Conservation (phyloP, 805 yeast species). For the Wickerhamomyces kurtzmanii region DNA sequence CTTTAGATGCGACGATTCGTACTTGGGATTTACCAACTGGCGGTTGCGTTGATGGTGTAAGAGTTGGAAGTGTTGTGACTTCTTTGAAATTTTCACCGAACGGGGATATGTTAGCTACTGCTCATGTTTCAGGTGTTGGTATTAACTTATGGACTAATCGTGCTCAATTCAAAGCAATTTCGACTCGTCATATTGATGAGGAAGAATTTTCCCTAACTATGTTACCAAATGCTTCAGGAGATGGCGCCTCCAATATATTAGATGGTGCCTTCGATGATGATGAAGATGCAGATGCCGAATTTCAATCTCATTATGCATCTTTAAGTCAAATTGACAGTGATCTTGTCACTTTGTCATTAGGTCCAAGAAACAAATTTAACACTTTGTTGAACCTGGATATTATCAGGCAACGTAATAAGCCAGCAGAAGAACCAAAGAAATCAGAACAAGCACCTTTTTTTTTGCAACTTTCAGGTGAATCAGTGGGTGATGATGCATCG, state of each 20-base stretch:
- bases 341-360: constrained; percentile 64
- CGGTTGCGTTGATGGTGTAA: constrained; percentile 88
- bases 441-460: constrained; percentile 81
- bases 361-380: constrained; percentile 70
- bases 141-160: constrained; percentile 87
- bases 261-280: constrained; percentile 66
- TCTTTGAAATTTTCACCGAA: constrained; percentile 71
- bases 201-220: constrained; percentile 54
- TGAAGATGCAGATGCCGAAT: constrained; percentile 20
- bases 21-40: constrained; percentile 99
- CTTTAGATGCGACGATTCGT: constrained; percentile 79
- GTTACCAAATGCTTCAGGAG: constrained; percentile 74
- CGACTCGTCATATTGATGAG: constrained; percentile 69
- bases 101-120: constrained; percentile 86
- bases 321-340: constrained; percentile 51
- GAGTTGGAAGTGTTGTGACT: constrained; percentile 72
- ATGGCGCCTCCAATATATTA: constrained; percentile 58
- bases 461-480: constrained; percentile 52
- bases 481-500: constrained; percentile 62
- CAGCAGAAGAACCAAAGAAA: constrained; percentile 78
- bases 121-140: constrained; percentile 87
- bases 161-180: constrained; percentile 71
- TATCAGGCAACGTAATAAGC: constrained; percentile 81
- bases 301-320: constrained; percentile 33
- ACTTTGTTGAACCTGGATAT: constrained; percentile 76